Evolutionary conservation across 164 flowering plant genomes (phyloP), one percentile per base, ranked within the genome.

Genomic region (Vitis cinerea): DNA sequence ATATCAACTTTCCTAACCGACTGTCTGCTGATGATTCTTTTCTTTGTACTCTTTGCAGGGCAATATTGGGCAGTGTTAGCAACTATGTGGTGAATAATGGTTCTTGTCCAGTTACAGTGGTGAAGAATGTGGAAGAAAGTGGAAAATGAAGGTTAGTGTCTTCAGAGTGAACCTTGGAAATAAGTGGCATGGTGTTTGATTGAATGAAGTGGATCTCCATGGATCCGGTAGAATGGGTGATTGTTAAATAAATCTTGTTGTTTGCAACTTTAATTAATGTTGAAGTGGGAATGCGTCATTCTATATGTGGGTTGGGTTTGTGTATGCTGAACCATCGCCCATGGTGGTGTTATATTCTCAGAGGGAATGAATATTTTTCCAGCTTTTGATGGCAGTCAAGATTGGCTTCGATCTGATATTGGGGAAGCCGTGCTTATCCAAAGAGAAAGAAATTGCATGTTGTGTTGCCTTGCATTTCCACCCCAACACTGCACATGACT

Each of bases 21-120:
- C 44, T 37, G 4, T 37, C 44, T 37, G 44, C 7, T 37, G 44
- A 37, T 37, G 44, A 37, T 37, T 37, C 44, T 37, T 3, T 3
- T 37, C 44, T 3, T 37, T 37, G 57, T 27, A 64, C 49, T 49
- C 53, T 47, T 31, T 74, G 67, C 95, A 94, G 99, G 88, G 93
- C 75, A 49, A 69, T 95, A 9, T 37, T 95, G 86, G 98, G 97
- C 14, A 95, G 99, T 74, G 99, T 92, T 7, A 95, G 98, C 82
- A 89, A 85, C 82, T 76, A 84, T 75, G 93, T 93, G 57, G 94
- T 93, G 80, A 88, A 85, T 52, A 80, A 85, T 70, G 93, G 75
- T 50, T 23, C 89, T n/a, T 95, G 98, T 62, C 98, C 98, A 1
- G 94, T 95, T 12, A 95, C 97, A 1, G 98, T 95, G 0, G 99